Evolutionary conservation across 2,329 filamentous ascomycete species (phyloP), one percentile per base, ranked within the genome.

Genomic region (Trichoderma lentiforme): DNA sequence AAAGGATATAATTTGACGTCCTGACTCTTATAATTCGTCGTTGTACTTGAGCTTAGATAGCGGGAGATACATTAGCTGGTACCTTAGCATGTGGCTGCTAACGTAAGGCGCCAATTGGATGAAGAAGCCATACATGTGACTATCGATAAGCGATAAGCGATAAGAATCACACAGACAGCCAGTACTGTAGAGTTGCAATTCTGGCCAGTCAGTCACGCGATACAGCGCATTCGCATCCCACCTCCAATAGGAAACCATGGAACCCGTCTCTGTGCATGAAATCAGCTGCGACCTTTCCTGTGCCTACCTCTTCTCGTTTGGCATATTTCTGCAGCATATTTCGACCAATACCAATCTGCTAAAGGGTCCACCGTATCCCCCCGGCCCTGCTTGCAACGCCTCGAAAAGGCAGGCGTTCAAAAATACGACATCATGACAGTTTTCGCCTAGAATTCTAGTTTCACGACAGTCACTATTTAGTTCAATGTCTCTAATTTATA

Each of bases 231-330:
- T 36, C n/a, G 21, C 26, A 15, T 51, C 12, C 36, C 28, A 26
- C 66, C 56, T 69, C 66, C 66, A 61, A 61, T 61, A 53, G 57
- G 47, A 69, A 69, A 64, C 43, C 68, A 72, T 72, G 70, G 57
- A 68, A 11, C 39, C 70, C 7, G 32, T n/a, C 24, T 60, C 63
- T 28, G 34, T 24, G 47, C 47, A 53, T 53, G 47, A 30, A 36
- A 66, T 60, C 21, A 74, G 78, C 62, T 82, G 81, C 73, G 74
- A 80, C 24, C 68, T 71, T 24, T 75, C 77, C 63, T 81, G 81
- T 71, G 80, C 79, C 30, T 73, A 81, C 30, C 76, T 83, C 65
- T 77, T 83, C 28, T 81, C 81, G 5, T 78, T 83, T 71, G 81
- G 79, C 39, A 79, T 82, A 32, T 72, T 81, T 24, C 76, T 83